Evolutionary conservation across 2,329 filamentous ascomycete species (phyloP).

Genomic region (Colletotrichum sp.): DNA sequence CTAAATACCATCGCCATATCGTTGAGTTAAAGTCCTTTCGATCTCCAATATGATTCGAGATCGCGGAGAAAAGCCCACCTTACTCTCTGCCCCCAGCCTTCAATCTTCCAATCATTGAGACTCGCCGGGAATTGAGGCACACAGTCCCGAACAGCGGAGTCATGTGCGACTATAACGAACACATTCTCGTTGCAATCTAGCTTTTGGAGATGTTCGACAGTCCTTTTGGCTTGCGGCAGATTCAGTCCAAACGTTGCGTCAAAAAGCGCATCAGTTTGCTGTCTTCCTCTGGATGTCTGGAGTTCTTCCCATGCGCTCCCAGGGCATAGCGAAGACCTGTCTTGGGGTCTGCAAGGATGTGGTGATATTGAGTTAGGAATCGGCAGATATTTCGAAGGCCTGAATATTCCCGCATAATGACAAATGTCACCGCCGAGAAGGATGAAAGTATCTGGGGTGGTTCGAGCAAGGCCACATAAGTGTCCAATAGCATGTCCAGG

Average conservation of each 20-base stretch:
- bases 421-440: constrained; percentile 48
- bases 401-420: constrained; percentile 41
- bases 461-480: constrained; percentile 45
- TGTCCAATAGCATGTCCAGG: constrained; percentile 47
- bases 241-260: constrained; percentile 28
- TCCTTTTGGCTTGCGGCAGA: constrained; percentile 23
- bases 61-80: constrained; percentile 27
- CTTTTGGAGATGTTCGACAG: constrained; percentile 21
- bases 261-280: constrained; percentile 25
- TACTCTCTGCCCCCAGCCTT: constrained; percentile 25
- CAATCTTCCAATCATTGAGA: constrained; percentile 27
- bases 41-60: constrained; percentile 11
- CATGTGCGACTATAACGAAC: constrained; percentile 29
- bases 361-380: constrained; percentile 33
- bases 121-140: constrained; percentile 26
- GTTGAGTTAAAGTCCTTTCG: neutral
- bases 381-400: constrained; percentile 37
- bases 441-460: constrained; percentile 41
- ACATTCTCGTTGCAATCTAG: constrained; percentile 28
- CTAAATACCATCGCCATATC: neutral
- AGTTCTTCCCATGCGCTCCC: constrained; percentile 25
- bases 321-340: constrained; percentile 19
- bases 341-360: constrained; percentile 20
- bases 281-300: constrained; percentile 24
- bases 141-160: constrained; percentile 21